These are phyloP conservation scores for Gymnopus androsaceus DNA, from an alignment of 1,284 basidiomycete genomes.

Conservation along the genomic window DNA sequence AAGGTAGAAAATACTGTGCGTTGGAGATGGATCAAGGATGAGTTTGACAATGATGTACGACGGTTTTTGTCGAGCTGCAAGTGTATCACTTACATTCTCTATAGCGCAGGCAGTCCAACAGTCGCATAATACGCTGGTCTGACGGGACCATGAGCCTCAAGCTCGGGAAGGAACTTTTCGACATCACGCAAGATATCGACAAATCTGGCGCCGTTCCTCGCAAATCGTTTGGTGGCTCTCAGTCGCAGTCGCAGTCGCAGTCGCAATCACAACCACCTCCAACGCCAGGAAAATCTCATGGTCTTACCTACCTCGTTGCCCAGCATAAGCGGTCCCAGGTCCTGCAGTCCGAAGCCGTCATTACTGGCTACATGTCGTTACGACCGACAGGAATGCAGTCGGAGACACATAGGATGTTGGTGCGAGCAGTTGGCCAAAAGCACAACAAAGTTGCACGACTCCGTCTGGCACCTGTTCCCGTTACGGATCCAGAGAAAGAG, in stretches of 20 bases:
- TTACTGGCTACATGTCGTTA: conserved; percentile 83
- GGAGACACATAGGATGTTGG: conserved; percentile 86
- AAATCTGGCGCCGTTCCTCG: conserved; percentile 62
- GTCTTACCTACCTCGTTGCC: conserved; percentile 86
- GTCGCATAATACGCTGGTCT: conserved; percentile 88
- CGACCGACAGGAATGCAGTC: conserved; percentile 89
- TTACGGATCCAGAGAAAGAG: conserved; percentile 71
- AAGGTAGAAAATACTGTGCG: conserved; percentile 89
- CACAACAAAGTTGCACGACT: conserved; percentile 79
- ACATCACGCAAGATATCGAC: conserved; percentile 78
- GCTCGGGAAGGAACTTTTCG: conserved; percentile 88
- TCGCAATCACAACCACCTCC: conserved; percentile 24
- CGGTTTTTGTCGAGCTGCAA: neutral
- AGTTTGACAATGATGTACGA: conserved; percentile 67
- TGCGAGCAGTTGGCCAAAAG: conserved; percentile 83
- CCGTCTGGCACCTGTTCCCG: conserved; percentile 74
- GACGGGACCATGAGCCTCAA: conserved; percentile 87
- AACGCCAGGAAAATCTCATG: conserved; percentile 50
- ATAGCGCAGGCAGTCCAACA: conserved; percentile 82
- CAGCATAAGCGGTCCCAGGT: conserved; percentile 87
- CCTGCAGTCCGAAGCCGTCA: conserved; percentile 80
- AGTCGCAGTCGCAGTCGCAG: conserved; percentile 40
- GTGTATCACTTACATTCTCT: conserved; percentile 10
- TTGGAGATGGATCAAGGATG: conserved; percentile 85
- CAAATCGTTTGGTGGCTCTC: conserved; percentile 49